phyloP scores from a whole-genome alignment of 179 eudicot species.

The Silene vulgaris region DNA sequence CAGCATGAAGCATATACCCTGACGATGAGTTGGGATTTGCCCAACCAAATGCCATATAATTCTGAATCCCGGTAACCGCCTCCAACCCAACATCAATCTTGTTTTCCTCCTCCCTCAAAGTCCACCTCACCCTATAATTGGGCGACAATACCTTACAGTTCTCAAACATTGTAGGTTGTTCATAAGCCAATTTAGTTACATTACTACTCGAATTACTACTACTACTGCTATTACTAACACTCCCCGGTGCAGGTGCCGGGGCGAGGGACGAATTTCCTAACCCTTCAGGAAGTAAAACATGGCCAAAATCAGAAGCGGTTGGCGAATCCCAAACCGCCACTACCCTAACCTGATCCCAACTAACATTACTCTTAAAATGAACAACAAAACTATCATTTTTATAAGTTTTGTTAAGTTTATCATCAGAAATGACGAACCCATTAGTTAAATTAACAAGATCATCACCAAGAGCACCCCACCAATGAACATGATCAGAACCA shows the following conservation, averaged over 20 bases:
- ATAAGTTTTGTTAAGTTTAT: constrained; percentile 49
- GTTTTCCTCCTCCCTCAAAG: constrained; percentile 47
- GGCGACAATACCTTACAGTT: constrained; percentile 62
- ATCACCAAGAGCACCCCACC: constrained; percentile 79
- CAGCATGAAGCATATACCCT: constrained; percentile 62
- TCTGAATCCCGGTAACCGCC: constrained; percentile 58
- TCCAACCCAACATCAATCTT: constrained; percentile 76
- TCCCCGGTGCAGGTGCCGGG: constrained; percentile 31
- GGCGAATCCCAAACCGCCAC: constrained; percentile 73
- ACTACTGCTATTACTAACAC: constrained; percentile 17
- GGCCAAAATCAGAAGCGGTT: constrained; percentile 76
- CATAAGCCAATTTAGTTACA: constrained; percentile 22
- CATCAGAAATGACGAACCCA: constrained; percentile 69
- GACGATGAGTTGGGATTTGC: constrained; percentile 55
- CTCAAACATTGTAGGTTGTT: constrained; percentile 77
- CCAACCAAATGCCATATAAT: constrained; percentile 96
- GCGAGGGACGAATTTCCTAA: constrained; percentile 30
- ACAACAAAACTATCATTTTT: constrained; percentile 69
- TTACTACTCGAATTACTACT: constrained; percentile 15
- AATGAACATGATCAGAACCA: constrained; percentile 67
- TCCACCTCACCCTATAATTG: constrained; percentile 76
- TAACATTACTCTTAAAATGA: constrained; percentile 48
- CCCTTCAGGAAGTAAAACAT: constrained; percentile 46
- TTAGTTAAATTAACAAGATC: constrained; percentile 61
- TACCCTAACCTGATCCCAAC: constrained; percentile 66